Evolutionary conservation across 345 rosid species (phyloP).

Genomic region (Raphanus sativus): DNA sequence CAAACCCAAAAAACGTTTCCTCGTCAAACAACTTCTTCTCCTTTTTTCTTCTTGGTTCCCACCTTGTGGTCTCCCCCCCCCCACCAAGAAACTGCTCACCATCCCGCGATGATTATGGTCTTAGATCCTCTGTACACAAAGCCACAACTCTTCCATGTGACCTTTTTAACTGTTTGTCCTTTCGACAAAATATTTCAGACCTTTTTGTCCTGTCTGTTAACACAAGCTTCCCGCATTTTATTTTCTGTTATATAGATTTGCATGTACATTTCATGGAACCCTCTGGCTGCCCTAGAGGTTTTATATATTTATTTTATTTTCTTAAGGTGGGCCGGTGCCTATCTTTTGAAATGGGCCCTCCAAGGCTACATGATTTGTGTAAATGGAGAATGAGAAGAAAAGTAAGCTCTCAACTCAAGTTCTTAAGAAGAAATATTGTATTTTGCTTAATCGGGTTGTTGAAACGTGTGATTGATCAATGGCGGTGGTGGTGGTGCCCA

Average conservation of each 20-base stretch:
- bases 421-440: not conserved
- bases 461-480: not conserved
- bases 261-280: not conserved
- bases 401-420: not conserved
- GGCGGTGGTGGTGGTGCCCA: not conserved
- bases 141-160: constrained; percentile 35
- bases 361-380: not conserved
- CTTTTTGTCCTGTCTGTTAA: constrained; percentile 30
- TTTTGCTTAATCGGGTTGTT: constrained; percentile 20
- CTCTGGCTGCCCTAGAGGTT: not conserved
- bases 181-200: constrained; percentile 31
- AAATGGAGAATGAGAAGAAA: not conserved
- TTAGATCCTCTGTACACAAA: constrained; percentile 17
- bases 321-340: not conserved
- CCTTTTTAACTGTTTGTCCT: constrained; percentile 31
- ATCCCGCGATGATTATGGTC: too few relatives aligned
- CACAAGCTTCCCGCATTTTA: not conserved
- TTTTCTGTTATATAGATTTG: not conserved
- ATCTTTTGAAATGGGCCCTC: not conserved
- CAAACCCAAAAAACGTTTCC: too few relatives aligned
- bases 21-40: too few relatives aligned
- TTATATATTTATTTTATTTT: not conserved
- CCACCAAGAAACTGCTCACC: too few relatives aligned
- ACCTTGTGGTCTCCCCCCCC: too few relatives aligned
- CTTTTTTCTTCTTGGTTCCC: too few relatives aligned